phyloP scores from a whole-genome alignment of 345 rosid genomes.

The Hirschfeldia incana region DNA sequence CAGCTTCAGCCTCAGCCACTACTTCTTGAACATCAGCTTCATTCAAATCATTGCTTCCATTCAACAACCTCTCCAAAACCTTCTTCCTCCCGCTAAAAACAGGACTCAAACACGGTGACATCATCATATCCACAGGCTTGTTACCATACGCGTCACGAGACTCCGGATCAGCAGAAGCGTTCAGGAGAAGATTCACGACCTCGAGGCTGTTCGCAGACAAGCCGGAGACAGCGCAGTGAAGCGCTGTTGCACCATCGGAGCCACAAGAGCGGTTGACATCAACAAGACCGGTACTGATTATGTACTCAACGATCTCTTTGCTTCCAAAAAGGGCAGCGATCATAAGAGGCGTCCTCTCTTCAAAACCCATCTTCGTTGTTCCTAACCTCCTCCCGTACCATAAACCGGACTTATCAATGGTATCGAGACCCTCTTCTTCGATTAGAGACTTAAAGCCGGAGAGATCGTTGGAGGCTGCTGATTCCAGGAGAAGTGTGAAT shows the following conservation, averaged over 20 bases:
- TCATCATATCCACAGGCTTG: slow-evolving; percentile 58
- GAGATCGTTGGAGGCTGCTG: slow-evolving; percentile 73
- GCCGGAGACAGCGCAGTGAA: slow-evolving; percentile 83
- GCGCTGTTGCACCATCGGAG: slow-evolving; percentile 73
- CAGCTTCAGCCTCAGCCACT: slow-evolving; percentile 17
- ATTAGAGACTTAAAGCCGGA: slow-evolving; percentile 54
- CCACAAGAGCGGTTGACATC: slow-evolving; percentile 70
- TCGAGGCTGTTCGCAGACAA: slow-evolving; percentile 57
- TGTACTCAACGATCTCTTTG: slow-evolving; percentile 60
- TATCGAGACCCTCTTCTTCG: slow-evolving; percentile 53
- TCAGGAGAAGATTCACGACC: slow-evolving; percentile 62
- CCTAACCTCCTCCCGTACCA: slow-evolving; percentile 84
- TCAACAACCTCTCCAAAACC: slow-evolving; percentile 55
- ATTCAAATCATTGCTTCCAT: slow-evolving; percentile 26
- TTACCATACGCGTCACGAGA: slow-evolving; percentile 63
- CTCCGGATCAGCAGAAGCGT: slow-evolving; percentile 62
- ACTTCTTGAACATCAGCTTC: slow-evolving; percentile 43
- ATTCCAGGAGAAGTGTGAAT: slow-evolving; percentile 61
- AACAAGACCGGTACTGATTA: slow-evolving; percentile 48
- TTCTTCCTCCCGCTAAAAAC: slow-evolving; percentile 52
- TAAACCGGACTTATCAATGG: slow-evolving; percentile 53
- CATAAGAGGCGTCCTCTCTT: slow-evolving; percentile 86
- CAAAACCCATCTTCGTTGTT: slow-evolving; percentile 61
- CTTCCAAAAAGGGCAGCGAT: slow-evolving; percentile 88
- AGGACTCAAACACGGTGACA: slow-evolving; percentile 42